Evolutionary conservation across 139 green algal species (phyloP), one percentile per base, ranked within the genome.

Genomic region (Monoraphidium neglectum): DNA sequence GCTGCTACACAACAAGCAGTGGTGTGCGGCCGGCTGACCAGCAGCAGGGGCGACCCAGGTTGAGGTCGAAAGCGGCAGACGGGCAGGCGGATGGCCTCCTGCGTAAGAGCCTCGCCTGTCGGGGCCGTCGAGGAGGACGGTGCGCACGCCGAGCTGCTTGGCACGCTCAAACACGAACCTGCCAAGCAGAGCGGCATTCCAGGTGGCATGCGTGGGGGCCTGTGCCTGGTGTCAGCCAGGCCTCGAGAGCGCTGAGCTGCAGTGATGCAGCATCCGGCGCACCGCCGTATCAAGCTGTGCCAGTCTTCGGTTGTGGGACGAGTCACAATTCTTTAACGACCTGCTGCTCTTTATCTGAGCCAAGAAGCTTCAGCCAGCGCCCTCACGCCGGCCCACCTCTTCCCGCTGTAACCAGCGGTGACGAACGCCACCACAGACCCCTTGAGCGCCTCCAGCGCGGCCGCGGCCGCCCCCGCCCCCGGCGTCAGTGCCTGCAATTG

Each of bases 91-190:
- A 40, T 71, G 33, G 32, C 36, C 2, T 18, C 1, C 35, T 72
- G 64, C n/a, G 53, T 33, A 68, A n/a, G n/a, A n/a, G n/a, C n/a
- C n/a, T n/a, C n/a, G n/a, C 61, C 77, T 92, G 81, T 97, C 93
- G 15, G 92, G 93, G 4, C 92, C 92, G 74, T 98, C 94, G 53
- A 98, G 81, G 21, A 98, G 79, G 28, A 97, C 84, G 32, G 57
- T 72, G 18, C 72, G 43, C 33, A 97, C 79, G 32, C 93, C 93
- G 59, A 98, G 87, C 81, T 95, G 82, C 80, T 94, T 93, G 62
- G 89, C 89, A 68, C 86, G 87, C 86, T 98, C 93, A 80, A 96
- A 97, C 36, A 98, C 92, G 88, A 98, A 98, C 43, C 13, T 32
- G 57, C 57, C 57, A 64, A 64, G 24, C 28, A 12, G 21, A 23